Conservation (phyloP, 2,329 filamentous ascomycete species). For the Parascedosporium putredinis region DNA sequence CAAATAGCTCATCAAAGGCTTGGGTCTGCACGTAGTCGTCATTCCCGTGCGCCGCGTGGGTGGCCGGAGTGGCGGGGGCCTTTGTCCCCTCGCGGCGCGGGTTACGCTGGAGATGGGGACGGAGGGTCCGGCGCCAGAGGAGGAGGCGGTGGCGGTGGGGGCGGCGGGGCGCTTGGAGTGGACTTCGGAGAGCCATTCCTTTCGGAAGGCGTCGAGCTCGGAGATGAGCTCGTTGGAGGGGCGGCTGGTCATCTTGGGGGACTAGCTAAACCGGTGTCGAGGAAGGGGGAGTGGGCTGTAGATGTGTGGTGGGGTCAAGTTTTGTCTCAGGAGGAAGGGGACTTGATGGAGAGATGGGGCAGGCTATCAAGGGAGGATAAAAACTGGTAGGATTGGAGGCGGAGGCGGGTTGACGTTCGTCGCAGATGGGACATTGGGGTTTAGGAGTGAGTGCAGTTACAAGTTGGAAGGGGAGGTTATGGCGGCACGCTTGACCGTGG, state of each 20-base stretch:
- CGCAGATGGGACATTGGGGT: background rate
- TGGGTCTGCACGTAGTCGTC: conserved; percentile 18
- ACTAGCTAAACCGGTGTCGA: no score
- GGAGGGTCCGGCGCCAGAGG: background rate
- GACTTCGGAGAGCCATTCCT: conserved; percentile 79
- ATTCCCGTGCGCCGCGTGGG: conserved; percentile 10
- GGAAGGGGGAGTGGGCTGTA: background rate
- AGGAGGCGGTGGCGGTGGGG: conserved; percentile 6
- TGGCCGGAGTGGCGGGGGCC: conserved; percentile 15
- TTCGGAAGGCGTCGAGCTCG: conserved; percentile 78
- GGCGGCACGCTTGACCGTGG: no score
- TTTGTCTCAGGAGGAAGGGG: no score
- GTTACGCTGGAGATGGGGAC: conserved; percentile 9
- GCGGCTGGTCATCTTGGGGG: background rate
- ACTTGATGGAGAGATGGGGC: background rate
- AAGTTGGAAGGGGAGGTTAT: background rate
- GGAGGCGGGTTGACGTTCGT: background rate
- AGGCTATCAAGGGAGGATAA: background rate
- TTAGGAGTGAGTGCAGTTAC: background rate
- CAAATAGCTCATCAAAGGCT: conserved; percentile 12
- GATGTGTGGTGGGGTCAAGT: background rate
- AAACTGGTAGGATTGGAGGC: background rate
- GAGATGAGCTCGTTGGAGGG: conserved; percentile 37
- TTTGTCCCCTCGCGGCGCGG: conserved; percentile 10
- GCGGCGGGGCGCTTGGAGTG: conserved; percentile 24